Evolutionary conservation across 768 basidiomycete genomes (phyloP), one percentile per base, ranked within the genome.

Genomic region (Bullera alba): DNA sequence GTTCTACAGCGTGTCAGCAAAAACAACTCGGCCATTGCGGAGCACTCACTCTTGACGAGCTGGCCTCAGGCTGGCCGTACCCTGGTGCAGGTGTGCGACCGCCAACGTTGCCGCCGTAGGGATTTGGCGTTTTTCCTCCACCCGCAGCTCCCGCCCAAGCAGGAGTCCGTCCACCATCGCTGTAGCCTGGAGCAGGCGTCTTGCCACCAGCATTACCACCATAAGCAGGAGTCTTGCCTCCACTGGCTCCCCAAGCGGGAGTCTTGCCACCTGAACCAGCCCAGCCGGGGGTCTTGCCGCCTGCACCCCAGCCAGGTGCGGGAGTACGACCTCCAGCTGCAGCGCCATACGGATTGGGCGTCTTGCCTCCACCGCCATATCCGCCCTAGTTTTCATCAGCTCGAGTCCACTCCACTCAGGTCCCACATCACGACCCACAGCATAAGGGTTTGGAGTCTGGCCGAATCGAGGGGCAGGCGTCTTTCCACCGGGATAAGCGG

Each of bases 391-490:
- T n/a, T n/a, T 10, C 37, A 21, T 39, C 37, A 39, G 19, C 19
- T 10, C 37, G n/a, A n/a, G n/a, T n/a, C 37, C 37, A 39, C 8
- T n/a, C n/a, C 32, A 34, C 41, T 21, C 14, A 32, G 25, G 30
- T 35, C 21, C 7, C 10, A 44, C 42, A 44, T 23, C n/a, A 49
- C 6, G 27, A 37, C 35, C 56, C 58, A 30, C 39, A 12, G 75
- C 77, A 50, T 86, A 84, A 0, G 84, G 83, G 67, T 86, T 87
- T 3, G 86, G 85, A 2, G 86, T 86, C 48, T 80, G 75, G 25
- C 81, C 79, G 35, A 75, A 74, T 6, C 78, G 78, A 79, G 60
- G 61, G 8, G 75, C 79, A 51, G 74, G 73, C 19, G 73, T 74
- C 42, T 62, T 53, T 17, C 71, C 73, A 15, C 63, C 71, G 30